Conservation (phyloP, 257 asterid genomes). For the Sherardia arvensis region DNA sequence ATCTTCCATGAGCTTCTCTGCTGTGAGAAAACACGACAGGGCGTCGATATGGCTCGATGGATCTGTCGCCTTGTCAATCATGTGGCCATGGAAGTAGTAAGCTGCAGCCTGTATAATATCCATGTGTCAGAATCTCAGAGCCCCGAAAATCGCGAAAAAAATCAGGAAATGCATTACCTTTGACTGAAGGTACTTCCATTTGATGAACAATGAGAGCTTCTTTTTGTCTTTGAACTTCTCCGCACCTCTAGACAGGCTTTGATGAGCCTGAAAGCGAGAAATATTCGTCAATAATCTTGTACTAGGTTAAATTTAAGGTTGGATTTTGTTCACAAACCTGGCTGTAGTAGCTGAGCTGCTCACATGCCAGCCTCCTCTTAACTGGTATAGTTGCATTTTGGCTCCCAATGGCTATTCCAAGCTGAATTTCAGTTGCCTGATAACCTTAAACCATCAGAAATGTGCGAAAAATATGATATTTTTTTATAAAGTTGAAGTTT, state of each 20-base stretch:
- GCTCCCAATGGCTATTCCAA: slow-evolving; percentile 65
- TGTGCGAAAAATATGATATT: background rate
- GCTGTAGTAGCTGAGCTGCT: slow-evolving; percentile 49
- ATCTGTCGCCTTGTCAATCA: slow-evolving; percentile 56
- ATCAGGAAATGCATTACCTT: slow-evolving; percentile 35
- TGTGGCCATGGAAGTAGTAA: slow-evolving; percentile 70
- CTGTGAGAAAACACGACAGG: slow-evolving; percentile 61
- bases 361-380: slow-evolving; percentile 87
- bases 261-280: slow-evolving; percentile 42
- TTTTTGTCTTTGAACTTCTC: slow-evolving; percentile 21
- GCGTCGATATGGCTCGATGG: slow-evolving; percentile 55
- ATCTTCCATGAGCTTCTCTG: slow-evolving; percentile 55
- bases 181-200: slow-evolving; percentile 75
- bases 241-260: slow-evolving; percentile 33
- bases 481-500: background rate
- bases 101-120: slow-evolving; percentile 53
- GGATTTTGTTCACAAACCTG: slow-evolving; percentile 30
- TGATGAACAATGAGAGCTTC: slow-evolving; percentile 64
- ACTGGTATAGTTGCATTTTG: slow-evolving; percentile 77
- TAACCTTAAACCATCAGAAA: background rate
- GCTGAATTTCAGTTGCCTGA: slow-evolving; percentile 85
- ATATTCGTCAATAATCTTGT: background rate
- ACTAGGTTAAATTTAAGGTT: background rate
- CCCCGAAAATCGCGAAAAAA: too few relatives aligned
- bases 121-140: slow-evolving; percentile 4